phyloP scores from a whole-genome alignment of 192 early-diverging fungal species.

The Chytriomyces sp. region DNA sequence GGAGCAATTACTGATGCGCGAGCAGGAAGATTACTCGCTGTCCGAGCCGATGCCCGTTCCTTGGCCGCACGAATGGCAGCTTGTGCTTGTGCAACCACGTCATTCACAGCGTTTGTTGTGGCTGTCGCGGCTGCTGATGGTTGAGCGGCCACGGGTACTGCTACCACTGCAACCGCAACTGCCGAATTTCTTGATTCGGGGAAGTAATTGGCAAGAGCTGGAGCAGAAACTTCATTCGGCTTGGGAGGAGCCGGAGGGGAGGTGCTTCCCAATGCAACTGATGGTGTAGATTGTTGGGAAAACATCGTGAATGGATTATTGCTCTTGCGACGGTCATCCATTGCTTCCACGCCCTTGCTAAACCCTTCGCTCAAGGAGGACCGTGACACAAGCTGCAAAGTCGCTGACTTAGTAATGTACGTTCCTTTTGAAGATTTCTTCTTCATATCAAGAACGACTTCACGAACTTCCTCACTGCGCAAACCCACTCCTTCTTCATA shows the following conservation, averaged over 20 bases:
- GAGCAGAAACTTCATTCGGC: background rate
- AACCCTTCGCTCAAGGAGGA: background rate
- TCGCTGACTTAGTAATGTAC: background rate
- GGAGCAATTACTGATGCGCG: no score
- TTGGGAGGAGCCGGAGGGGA: constrained; percentile 18
- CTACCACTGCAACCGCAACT: background rate
- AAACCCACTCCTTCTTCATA: constrained; percentile 53
- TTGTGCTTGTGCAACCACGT: constrained; percentile 51
- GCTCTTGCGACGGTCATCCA: constrained; percentile 14
- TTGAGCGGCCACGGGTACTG: background rate
- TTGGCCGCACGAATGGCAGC: constrained; percentile 49
- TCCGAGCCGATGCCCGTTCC: constrained; percentile 45
- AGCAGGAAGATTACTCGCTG: background rate
- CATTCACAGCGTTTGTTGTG: constrained; percentile 29
- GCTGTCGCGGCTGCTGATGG: constrained; percentile 13
- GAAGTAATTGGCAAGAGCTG: background rate
- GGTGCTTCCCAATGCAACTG: background rate
- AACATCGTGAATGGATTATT: background rate
- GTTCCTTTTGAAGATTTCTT: constrained; percentile 19
- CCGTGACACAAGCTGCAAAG: background rate
- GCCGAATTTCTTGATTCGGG: background rate
- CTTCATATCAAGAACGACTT: constrained; percentile 40
- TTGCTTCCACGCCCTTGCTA: background rate
- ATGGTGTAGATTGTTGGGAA: background rate
- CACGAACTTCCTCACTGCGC: constrained; percentile 39